Evolutionary conservation across 176 grass and related monocot genomes (phyloP), one percentile per base, ranked within the genome.

Genomic region (Phragmites australis): DNA sequence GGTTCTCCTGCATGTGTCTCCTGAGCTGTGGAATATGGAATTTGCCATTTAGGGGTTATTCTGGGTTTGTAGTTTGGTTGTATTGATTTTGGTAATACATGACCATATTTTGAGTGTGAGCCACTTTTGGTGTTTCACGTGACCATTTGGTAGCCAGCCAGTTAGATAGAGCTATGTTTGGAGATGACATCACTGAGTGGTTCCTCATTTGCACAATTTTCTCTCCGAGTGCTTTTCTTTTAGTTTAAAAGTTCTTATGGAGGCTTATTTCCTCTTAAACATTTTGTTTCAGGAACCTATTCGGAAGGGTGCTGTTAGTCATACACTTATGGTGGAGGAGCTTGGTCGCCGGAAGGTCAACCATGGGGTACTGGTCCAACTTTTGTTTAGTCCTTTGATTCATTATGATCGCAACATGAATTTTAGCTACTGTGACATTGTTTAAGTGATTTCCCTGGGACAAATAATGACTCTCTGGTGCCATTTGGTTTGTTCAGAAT

Each of bases 311-410:
- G 40, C 83, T 78, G 68, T 93, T 59, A 87, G 83, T 85, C 92
- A 89, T 52, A 90, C 89, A 30, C 81, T 97, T 83, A 85, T 75
- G 81, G 81, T 97, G 70, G 88, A 94, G 82, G 92, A 91, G 44
- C 70, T 93, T 70, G 95, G 95, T 23, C 72, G 92, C 34, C 82
- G 52, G 59, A 85, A 80, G 58, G 54, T 87, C 22, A 85, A 84
- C 72, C 45, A 77, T 71, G 81, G 68, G 91, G 94, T 94, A 87
- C 62, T 59, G 27, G 19, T 82, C 54, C 29, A 48, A 66, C 59
- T 60, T 80, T 61, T 88, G 17, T 80, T 72, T 58, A 32, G 12
- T 73, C 32, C 68, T 66, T 82, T 79, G 43, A 19, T 78, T 66
- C 18, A 14, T 31, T 41, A 65, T 57, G 10, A 70, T 17, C 26